Percentiles rank a stretch among this genome's conserved stretches.
phyloP scores from a whole-genome alignment of 257 asterid genomes.

The Solanum acaule region DNA sequence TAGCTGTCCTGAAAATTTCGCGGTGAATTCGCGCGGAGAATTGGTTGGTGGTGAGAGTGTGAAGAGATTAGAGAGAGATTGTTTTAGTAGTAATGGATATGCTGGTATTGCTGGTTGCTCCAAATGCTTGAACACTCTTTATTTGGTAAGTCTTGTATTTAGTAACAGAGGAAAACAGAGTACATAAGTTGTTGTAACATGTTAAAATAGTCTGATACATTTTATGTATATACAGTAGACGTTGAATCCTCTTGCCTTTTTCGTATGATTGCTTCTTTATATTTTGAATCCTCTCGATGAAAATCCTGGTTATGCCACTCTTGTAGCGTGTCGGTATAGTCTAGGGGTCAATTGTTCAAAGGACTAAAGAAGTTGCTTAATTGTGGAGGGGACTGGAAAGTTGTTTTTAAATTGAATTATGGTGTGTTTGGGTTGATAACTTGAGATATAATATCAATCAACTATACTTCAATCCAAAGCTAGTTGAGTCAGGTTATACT shows the following conservation, averaged over 20 bases:
- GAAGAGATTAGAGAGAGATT: constrained; percentile 63
- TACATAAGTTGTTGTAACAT: background rate
- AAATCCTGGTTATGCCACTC: background rate
- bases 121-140: constrained; percentile 68
- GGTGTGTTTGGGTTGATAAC: background rate
- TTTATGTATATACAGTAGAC: background rate
- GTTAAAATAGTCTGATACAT: background rate
- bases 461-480: background rate
- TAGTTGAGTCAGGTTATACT: background rate
- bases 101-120: constrained; percentile 88
- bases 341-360: background rate
- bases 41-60: constrained; percentile 81
- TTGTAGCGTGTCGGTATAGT: background rate
- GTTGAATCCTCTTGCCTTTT: background rate
- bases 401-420: background rate
- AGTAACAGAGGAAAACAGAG: background rate
- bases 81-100: constrained; percentile 24
- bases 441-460: background rate
- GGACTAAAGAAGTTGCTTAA: background rate
- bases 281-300: background rate
- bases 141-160: constrained; percentile 34
- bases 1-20: constrained; percentile 72
- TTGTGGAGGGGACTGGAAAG: background rate
- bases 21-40: constrained; percentile 35
- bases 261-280: background rate